Evolutionary conservation across 2,329 filamentous ascomycete genomes (phyloP), one percentile per base, ranked within the genome.

Genomic region (Calcarisporium arbuscula): DNA sequence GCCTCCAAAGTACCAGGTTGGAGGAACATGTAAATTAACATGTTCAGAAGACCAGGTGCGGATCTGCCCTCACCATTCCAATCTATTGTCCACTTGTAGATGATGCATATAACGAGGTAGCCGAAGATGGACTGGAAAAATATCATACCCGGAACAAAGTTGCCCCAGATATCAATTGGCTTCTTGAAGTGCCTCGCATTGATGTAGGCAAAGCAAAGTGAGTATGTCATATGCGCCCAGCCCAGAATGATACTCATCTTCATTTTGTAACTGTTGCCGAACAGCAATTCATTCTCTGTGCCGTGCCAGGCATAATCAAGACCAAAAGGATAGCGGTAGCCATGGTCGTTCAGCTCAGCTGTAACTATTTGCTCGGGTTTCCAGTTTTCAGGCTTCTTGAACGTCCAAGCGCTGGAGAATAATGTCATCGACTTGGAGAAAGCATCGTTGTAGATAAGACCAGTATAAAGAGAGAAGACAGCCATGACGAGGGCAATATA

Each of bases 1-100:
- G 86, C 76, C 31, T 85, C 81, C 12, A 81, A 55, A 0, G 62
- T 84, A 33, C 88, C 88, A 4, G 92, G 92, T 44, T 82, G 79
- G 48, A 98, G 66, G 70, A 98, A 98, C 94, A 98, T 98, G 74
- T 95, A 95, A 54, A 98, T 98, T 53, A 98, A 72, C 90, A 96
- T 96, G 74, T 98, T 98, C 43, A 98, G 68, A 40, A 98, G 71
- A 52, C 88, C 87, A 3, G 94, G 92, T 2, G 94, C 86, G 42
- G 77, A 72, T 27, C 71, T 72, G 9, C 70, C 77, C 30, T 66
- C 65, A 35, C 62, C 61, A 19, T 57, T 50, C 92, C 92, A 98
- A 60, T 98, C 82, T 23, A 95, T 74, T 8, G 76, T 82, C 92
- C 94, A 98, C 66, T 98, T 98, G 74, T 94, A 96, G 49, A 98